Evolutionary conservation across 345 rosid species (phyloP).

Genomic region (Reutealis trisperma): DNA sequence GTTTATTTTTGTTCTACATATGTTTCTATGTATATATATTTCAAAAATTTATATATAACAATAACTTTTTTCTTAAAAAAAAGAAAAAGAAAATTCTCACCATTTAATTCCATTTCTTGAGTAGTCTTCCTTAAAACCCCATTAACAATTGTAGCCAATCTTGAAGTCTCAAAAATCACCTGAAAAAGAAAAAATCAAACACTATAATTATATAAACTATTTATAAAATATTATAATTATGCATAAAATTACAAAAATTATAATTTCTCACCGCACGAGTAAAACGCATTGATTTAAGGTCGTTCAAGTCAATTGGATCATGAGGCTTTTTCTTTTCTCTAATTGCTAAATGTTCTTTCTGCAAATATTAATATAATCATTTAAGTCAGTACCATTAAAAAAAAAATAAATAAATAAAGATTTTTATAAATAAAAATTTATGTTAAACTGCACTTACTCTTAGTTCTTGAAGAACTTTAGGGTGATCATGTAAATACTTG

Average conservation of each 20-base stretch:
- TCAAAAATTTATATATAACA: too few species aligned
- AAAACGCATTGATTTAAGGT: slow-evolving; percentile 76
- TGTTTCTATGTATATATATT: too few species aligned
- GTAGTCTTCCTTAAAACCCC: slow-evolving; percentile 83
- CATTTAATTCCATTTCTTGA: slow-evolving; percentile 60
- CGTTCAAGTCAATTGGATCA: slow-evolving; percentile 64
- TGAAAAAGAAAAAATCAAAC: slow-evolving; percentile 23
- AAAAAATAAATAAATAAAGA: background rate
- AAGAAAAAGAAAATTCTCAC: slow-evolving; percentile 18
- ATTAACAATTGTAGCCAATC: slow-evolving; percentile 77
- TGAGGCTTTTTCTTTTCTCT: slow-evolving; percentile 60
- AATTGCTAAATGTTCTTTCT: slow-evolving; percentile 78
- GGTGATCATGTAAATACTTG: slow-evolving; percentile 76
- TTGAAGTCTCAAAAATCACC: slow-evolving; percentile 79
- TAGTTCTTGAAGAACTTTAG: slow-evolving; percentile 59
- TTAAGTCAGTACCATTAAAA: background rate
- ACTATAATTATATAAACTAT: too few species aligned
- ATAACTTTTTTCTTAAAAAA: background rate
- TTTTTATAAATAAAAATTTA: background rate
- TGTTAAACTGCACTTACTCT: slow-evolving; percentile 44
- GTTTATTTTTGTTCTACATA: too few species aligned
- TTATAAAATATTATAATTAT: background rate
- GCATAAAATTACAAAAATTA: too few species aligned
- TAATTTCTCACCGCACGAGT: slow-evolving; percentile 79
- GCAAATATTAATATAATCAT: slow-evolving; percentile 6